Evolutionary conservation across 2,329 filamentous ascomycete genomes (phyloP), one percentile per base, ranked within the genome.

Genomic region (Ascosphaera pollenicola): DNA sequence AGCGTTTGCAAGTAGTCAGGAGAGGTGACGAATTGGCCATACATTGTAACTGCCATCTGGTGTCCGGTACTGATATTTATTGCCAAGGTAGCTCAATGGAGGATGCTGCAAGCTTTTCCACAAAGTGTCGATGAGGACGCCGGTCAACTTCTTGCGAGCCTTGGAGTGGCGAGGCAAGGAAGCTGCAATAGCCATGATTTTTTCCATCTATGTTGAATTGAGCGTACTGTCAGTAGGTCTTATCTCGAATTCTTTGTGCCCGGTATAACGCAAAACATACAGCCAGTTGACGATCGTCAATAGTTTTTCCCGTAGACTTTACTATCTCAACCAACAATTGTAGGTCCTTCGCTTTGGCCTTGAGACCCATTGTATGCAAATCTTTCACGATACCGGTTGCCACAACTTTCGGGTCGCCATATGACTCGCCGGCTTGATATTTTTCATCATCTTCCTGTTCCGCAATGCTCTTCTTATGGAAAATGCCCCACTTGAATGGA

Each of bases 101-200:
- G 54, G 54, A 42, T 56, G 54, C 15, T 50, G 42, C 38, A 57
- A 43, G 36, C 48, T 52, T 38, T 53, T 47, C 47, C 51, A 56
- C n/a, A 54, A 43, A 18, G 43, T 42, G 15, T 49, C 51, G 38
- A 56, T 49, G 38, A 54, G 49, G 10, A 45, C 42, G 30, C 44
- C 40, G 16, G 45, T 50, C 13, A 54, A 39, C 36, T 48, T 47
- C 17, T 46, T 46, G 6, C 49, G 43, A 10, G 45, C 41, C 26
- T 46, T 44, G 3, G 51, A 53, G 16, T 41, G 44, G 10, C 41
- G 41, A 5, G 51, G 51, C 31, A 53, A 36, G 8, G 51, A 48
- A 11, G 41, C 41, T 17, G 45, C 50, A 38, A 49, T 39, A 28
- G 45, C 47, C 13, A 48, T 42, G 32, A 49, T 43, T 32, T 41